Base-by-base conservation (phyloP, 495 filamentous ascomycete species). In the Trichocladium antarcticum region DNA sequence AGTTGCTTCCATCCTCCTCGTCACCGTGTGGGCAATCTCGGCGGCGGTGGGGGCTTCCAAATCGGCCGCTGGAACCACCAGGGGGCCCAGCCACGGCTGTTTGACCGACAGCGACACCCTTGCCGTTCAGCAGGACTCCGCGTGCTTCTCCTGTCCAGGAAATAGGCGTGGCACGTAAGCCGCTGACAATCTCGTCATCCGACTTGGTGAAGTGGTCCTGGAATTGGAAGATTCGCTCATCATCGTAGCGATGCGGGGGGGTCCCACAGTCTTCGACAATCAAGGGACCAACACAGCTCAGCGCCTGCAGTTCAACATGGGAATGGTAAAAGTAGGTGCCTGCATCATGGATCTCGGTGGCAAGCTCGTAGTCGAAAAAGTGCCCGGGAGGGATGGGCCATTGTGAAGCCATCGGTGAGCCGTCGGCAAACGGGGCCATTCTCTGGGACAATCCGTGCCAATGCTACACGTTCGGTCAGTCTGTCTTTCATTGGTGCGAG, bases 261-360 rank as follows among this genome's bases (percentile, higher is more conserved):
- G 51, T 16, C 1, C 55, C 52, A 14, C 67, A 61, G 37, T 80
- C 74, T 40, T 72, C 67, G 16, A 83, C 73, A 44, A 80, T 73
- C 21, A 83, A 55, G 0, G 77, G 62, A 0, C 77, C 79, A 6
- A 68, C 54, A 5, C 71, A 73, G 37, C 73, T 73, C 27, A 74
- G 60, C 2, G 75, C 69, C 59, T 81, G 76, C 49, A 80, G 71
- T 0, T 64, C 73, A 22, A 80, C 69, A 48, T 81, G 78, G 8
- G 74, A 78, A 54, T 81, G 77, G 47, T 80, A 81, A 57, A 75
- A 80, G 59, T 78, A 80, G 5, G 74, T 73, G 15, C 76, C 77
- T 8, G 76, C 71, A 43, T 75, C 67, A 7, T 69, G 71, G 5
- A 62, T 16, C 16, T 73, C 62, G 7, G 72, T 68, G 9, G 61